Percentiles rank a stretch among this genome's conserved stretches.
phyloP scores from a whole-genome alignment of 208 protist genomes.

The Strigomonas culicis region DNA sequence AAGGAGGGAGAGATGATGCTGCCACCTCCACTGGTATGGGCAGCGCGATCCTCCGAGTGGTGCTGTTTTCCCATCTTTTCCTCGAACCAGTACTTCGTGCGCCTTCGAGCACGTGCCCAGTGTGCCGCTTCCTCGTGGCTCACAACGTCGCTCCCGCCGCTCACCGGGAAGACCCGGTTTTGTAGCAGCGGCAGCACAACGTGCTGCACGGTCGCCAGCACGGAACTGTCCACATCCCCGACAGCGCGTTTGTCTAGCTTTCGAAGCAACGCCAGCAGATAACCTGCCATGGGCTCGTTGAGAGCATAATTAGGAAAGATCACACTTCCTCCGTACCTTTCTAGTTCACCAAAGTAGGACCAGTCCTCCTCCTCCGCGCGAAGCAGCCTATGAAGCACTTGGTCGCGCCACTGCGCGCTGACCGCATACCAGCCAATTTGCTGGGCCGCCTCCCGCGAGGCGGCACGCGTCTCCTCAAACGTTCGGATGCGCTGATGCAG shows the following conservation, averaged over 20 bases:
- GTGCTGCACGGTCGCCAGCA: slow-evolving; percentile 18
- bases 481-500: slow-evolving; percentile 18
- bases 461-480: slow-evolving; percentile 32
- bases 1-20: slow-evolving; percentile 32
- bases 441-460: slow-evolving; percentile 39
- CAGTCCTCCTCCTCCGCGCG: slow-evolving; percentile 67
- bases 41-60: no score
- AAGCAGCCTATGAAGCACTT: slow-evolving; percentile 52
- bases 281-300: slow-evolving; percentile 22
- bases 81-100: no score
- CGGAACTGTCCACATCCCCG: slow-evolving; percentile 22
- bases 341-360: slow-evolving; percentile 55
- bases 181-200: slow-evolving; percentile 29
- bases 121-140: slow-evolving; percentile 12
- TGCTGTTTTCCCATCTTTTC: neutral
- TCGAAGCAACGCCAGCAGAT: slow-evolving; percentile 40
- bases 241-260: slow-evolving; percentile 38
- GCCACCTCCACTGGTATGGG: no score
- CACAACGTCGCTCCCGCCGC: no score
- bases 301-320: slow-evolving; percentile 76
- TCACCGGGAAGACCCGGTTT: no score
- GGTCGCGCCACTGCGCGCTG: slow-evolving; percentile 85
- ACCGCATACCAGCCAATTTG: slow-evolving; percentile 76
- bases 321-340: slow-evolving; percentile 19
- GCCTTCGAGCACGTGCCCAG: no score